Base-by-base conservation (phyloP, 441 rosid species). In the Bocquillonia castaneifolia region DNA sequence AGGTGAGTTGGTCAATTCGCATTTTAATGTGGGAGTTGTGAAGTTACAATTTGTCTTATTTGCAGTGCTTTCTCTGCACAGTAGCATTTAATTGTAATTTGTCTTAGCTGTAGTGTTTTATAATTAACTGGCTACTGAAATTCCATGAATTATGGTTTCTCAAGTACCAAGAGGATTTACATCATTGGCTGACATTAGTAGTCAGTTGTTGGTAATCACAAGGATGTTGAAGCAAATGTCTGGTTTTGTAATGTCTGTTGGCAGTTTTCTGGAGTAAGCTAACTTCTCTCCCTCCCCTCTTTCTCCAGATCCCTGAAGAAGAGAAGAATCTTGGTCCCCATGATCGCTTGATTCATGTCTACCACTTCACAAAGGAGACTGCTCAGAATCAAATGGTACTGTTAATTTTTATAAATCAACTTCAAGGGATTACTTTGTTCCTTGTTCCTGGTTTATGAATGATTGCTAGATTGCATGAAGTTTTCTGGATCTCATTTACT, bases 321-420 rank as follows among this genome's bases (percentile, higher is more conserved):
- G 98, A 94, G 85, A 94, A 92, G 81, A 83, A 84, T 76, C 84
- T 94, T 15, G 94, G 94, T 76, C 87, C 88, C 1, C 80, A 77
- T 64, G 96, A 90, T 80, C 98, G 96, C 63, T 78, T 94, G 78
- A 90, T 94, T 73, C 97, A 94, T 65, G 98, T 90, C 58, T 92
- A 94, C 74, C 99, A 94, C 81, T 94, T 92, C 59, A 83, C 78
- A 1, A 88, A 86, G 78, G 99, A 92, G 54, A 61, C 89, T 39
- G 85, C 92, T 28, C 98, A 88, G 81, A 90, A 80, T 74, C 96
- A 88, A 77, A 76, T 84, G 92, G 96, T 86, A 86, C 59, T 63
- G 59, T 29, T n/a, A 53, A 37, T 59, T 26, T 77, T 66, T 63
- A 59, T 40, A 51, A 64, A 72, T 52, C 59, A 68, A 66, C 68